These are phyloP conservation scores for Coemansia sp. DNA, from an alignment of 192 early-diverging fungal genomes.

Conservation along the genomic window DNA sequence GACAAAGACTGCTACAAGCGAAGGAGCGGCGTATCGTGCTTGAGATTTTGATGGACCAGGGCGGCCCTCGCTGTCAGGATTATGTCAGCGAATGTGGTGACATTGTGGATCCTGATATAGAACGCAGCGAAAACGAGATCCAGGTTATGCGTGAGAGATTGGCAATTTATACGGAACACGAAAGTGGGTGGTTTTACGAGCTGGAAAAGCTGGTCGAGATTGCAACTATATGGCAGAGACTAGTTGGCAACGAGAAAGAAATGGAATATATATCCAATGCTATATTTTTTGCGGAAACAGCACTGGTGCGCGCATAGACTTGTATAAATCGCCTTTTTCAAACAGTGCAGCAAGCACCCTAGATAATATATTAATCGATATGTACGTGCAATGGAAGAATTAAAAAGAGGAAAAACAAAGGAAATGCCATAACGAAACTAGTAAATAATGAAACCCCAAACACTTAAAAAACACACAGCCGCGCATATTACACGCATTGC, in stretches of 20 bases:
- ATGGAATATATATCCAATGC: background rate
- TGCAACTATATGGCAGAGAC: conserved; percentile 16
- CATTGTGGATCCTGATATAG: background rate
- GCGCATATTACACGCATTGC: conserved; percentile 15
- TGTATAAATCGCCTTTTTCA: background rate
- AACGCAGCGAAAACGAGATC: conserved; percentile 21
- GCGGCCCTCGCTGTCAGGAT: conserved; percentile 1
- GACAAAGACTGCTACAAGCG: conserved; percentile 15
- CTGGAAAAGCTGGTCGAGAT: conserved; percentile 20
- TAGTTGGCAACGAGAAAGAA: background rate
- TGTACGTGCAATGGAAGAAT: background rate
- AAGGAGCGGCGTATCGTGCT: conserved; percentile 41
- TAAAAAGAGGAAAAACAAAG: background rate
- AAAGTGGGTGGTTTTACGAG: conserved; percentile 34
- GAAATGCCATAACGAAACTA: background rate
- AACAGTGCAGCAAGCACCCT: too few relatives aligned
- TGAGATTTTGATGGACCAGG: conserved; percentile 18
- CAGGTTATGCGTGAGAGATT: conserved; percentile 41
- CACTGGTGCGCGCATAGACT: background rate
- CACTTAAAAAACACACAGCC: background rate
- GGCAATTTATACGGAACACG: conserved; percentile 34
- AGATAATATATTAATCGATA: background rate
- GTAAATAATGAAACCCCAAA: background rate
- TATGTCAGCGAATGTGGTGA: conserved; percentile 9
- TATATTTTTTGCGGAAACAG: background rate